Conservation (phyloP, 1,284 basidiomycete species). For the Ceratobasidium sp. region DNA sequence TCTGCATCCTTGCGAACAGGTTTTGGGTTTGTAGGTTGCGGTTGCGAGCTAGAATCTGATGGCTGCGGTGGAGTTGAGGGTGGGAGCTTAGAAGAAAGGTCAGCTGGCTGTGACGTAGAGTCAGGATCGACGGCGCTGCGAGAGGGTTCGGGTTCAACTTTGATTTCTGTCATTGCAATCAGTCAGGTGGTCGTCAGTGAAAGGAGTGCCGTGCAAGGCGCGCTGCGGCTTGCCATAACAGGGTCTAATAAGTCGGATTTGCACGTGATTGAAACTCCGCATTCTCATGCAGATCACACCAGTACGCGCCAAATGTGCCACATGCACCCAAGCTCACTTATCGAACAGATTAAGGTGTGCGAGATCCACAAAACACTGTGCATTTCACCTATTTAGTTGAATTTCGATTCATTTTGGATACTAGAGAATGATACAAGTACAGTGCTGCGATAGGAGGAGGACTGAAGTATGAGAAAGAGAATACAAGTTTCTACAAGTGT, state of each 20-base stretch:
- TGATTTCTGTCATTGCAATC: conserved; percentile 18
- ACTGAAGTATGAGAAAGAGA: neutral
- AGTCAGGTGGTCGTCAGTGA: conserved; percentile 32
- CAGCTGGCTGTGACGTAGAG: neutral
- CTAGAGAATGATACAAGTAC: conserved; percentile 26
- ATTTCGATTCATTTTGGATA: conserved; percentile 16
- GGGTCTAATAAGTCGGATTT: neutral
- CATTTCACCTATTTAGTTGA: neutral
- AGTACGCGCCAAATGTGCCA: neutral
- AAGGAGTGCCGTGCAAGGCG: conserved; percentile 7
- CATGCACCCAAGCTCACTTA: neutral
- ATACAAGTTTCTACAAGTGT: neutral
- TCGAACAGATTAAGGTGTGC: neutral
- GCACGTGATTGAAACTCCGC: conserved; percentile 13
- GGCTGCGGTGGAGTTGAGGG: conserved; percentile 22
- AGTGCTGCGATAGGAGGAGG: neutral
- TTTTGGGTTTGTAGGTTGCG: conserved; percentile 3
- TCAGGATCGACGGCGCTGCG: neutral
- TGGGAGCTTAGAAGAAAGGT: neutral
- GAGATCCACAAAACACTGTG: neutral
- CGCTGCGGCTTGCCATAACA: conserved; percentile 11
- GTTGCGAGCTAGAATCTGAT: conserved; percentile 5
- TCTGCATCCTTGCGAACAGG: conserved; percentile 12
- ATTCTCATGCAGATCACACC: neutral
- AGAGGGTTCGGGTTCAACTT: conserved; percentile 20